These are phyloP conservation scores for Calonectria honghensis DNA, from an alignment of 2,329 filamentous ascomycete genomes.

Conservation along the genomic window DNA sequence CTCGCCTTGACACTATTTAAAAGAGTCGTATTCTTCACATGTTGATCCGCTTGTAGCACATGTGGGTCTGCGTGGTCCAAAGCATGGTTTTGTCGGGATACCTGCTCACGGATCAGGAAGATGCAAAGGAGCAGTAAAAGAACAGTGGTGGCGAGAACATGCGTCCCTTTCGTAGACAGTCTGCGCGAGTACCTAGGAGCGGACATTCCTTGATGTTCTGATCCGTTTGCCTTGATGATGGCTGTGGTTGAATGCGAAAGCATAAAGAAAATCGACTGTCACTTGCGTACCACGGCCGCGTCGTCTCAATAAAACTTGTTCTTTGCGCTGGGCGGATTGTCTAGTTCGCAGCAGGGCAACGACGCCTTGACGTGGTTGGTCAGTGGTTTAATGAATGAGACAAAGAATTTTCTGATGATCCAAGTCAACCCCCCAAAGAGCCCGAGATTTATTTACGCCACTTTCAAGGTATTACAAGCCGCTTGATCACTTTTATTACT, in stretches of 20 bases:
- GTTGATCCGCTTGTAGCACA: not conserved
- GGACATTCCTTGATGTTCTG: not conserved
- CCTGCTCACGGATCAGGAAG: not conserved
- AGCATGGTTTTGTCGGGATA: not conserved
- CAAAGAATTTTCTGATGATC: not conserved
- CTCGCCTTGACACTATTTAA: not conserved
- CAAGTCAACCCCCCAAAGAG: not conserved
- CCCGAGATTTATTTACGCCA: not conserved
- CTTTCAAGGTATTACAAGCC: not conserved
- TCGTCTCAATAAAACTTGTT: conserved; percentile 10
- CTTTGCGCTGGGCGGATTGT: not conserved
- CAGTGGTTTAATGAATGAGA: not conserved
- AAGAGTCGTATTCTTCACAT: not conserved
- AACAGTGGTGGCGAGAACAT: not conserved
- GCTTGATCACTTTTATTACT: not conserved
- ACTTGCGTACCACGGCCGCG: not conserved
- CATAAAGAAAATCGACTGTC: too few relatives aligned
- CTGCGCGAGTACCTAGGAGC: not conserved
- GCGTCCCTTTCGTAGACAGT: conserved; percentile 2
- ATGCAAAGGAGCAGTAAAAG: not conserved
- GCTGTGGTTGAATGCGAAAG: not conserved
- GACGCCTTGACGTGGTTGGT: not conserved
- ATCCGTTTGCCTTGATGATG: not conserved
- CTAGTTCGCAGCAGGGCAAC: not conserved
- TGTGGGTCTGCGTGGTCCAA: not conserved